phyloP scores from a whole-genome alignment of 2,329 filamentous ascomycete genomes.

The Orbilia brochopaga region DNA sequence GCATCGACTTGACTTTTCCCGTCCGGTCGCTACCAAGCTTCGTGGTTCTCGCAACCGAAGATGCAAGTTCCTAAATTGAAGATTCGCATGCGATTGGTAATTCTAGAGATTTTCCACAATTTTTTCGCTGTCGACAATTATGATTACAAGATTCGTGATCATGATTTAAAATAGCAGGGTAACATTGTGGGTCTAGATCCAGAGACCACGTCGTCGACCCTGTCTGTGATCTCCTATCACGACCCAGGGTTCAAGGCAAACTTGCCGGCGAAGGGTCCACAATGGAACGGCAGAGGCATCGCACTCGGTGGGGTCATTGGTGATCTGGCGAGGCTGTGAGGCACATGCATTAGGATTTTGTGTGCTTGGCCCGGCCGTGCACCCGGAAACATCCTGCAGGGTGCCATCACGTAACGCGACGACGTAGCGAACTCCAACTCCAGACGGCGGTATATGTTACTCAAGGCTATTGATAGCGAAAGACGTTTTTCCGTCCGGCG shows the following conservation, averaged over 20 bases:
- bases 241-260: slow-evolving; percentile 26
- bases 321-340: slow-evolving; percentile 44
- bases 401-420: slow-evolving; percentile 26
- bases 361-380: slow-evolving; percentile 27
- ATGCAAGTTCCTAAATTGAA: not conserved
- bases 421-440: slow-evolving; percentile 22
- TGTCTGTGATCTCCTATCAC: slow-evolving; percentile 34
- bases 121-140: slow-evolving; percentile 5
- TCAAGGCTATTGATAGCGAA: slow-evolving; percentile 29
- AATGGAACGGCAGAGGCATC: slow-evolving; percentile 40
- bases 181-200: not conserved
- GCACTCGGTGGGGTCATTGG: slow-evolving; percentile 24
- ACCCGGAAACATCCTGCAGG: slow-evolving; percentile 17
- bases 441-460: no score
- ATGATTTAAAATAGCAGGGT: slow-evolving; percentile 9
- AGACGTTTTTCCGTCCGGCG: slow-evolving; percentile 16
- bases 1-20: not conserved
- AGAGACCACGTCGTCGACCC: slow-evolving; percentile 40
- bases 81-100: no score
- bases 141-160: no score
- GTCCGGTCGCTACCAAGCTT: not conserved
- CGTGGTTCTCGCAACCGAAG: not conserved
- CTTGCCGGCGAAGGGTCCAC: slow-evolving; percentile 18
- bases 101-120: no score
- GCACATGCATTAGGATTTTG: slow-evolving; percentile 39